Evolutionary conservation across 1,284 basidiomycete genomes (phyloP).

Genomic region (Tetrapyrgos nigripes): DNA sequence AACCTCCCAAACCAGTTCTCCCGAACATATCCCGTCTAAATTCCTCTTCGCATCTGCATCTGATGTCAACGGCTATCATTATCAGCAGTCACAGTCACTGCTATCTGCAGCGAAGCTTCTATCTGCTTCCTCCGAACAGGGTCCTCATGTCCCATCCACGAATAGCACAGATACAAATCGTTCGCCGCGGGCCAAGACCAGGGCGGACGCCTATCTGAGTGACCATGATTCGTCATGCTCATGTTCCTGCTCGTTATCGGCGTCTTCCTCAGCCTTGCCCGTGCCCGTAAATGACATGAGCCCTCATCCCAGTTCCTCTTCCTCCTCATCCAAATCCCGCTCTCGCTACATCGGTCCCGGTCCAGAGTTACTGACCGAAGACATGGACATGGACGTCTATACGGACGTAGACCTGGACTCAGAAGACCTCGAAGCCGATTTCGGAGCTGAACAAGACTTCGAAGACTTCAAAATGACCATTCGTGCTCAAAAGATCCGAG

Average conservation of each 20-base stretch:
- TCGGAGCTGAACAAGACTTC: slow-evolving; percentile 53
- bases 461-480: slow-evolving; percentile 55
- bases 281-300: slow-evolving; percentile 52
- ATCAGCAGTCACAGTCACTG: background rate
- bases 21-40: slow-evolving; percentile 10
- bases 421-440: too few relatives aligned
- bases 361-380: slow-evolving; percentile 30
- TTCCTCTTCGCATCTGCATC: slow-evolving; percentile 3
- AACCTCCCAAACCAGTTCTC: slow-evolving; percentile 19
- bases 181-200: too few relatives aligned
- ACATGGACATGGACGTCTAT: slow-evolving; percentile 38
- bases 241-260: background rate
- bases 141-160: background rate
- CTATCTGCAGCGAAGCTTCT: slow-evolving; percentile 3
- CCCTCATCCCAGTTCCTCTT: too few relatives aligned
- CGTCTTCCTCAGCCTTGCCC: background rate
- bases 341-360: background rate
- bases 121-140: background rate
- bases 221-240: background rate
- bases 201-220: background rate
- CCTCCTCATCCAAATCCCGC: background rate
- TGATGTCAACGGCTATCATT: too few relatives aligned
- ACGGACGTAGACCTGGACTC: too few relatives aligned
- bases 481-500: slow-evolving; percentile 57
- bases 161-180: background rate